Evolutionary conservation across 768 basidiomycete species (phyloP).

Genomic region (Pluteus cervinus): DNA sequence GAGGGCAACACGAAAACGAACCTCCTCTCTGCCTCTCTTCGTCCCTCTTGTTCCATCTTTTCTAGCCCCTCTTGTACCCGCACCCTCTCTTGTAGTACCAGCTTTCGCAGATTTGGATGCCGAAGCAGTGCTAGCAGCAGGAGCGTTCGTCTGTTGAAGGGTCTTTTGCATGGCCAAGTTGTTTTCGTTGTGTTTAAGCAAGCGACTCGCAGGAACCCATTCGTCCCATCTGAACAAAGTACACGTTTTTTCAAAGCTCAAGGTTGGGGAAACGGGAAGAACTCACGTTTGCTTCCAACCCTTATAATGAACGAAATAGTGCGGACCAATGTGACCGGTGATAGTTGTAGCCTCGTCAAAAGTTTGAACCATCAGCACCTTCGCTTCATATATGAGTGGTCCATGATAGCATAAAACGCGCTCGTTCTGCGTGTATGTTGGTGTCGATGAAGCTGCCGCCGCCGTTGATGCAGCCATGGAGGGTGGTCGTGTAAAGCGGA

Average conservation of each 20-base stretch:
- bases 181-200: conserved; percentile 80
- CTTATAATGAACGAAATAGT: conserved; percentile 97
- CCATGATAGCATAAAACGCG: conserved; percentile 93
- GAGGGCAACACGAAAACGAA: conserved; percentile 23
- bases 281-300: conserved; percentile 97
- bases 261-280: conserved; percentile 2
- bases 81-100: conserved; percentile 20
- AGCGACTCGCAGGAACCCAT: conserved; percentile 80
- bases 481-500: background rate
- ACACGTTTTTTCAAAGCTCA: background rate
- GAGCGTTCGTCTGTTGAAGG: conserved; percentile 34
- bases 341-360: conserved; percentile 61
- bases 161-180: conserved; percentile 75
- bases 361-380: conserved; percentile 65
- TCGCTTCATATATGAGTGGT: conserved; percentile 93
- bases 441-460: conserved; percentile 19
- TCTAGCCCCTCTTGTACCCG: conserved; percentile 29
- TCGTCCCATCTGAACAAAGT: conserved; percentile 78
- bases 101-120: conserved; percentile 5
- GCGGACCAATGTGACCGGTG: conserved; percentile 60
- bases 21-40: conserved; percentile 73
- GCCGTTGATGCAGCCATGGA: conserved; percentile 4
- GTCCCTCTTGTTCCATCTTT: conserved; percentile 64
- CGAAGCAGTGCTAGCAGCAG: conserved; percentile 14
- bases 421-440: conserved; percentile 56